These are phyloP conservation scores for Lepidium didymum DNA, from an alignment of 345 rosid genomes.

Conservation along the genomic window DNA sequence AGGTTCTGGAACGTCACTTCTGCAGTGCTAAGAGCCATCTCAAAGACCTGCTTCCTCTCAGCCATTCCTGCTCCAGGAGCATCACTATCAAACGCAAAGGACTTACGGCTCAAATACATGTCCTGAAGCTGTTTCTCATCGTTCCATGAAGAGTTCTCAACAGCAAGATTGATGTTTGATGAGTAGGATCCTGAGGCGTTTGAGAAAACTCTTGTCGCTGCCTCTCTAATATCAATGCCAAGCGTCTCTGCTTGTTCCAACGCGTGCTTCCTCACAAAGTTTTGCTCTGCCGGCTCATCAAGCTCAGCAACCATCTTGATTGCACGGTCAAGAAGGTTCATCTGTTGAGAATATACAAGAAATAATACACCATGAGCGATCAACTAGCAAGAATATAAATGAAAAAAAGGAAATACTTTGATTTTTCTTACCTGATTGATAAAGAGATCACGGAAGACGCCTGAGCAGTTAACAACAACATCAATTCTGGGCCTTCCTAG, in stretches of 20 bases:
- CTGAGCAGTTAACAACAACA: conserved; percentile 97
- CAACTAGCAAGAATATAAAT: neutral
- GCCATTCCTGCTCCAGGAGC: conserved; percentile 92
- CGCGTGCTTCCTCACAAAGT: conserved; percentile 88
- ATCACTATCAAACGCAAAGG: conserved; percentile 89
- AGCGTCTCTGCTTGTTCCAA: conserved; percentile 81
- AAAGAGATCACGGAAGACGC: conserved; percentile 95
- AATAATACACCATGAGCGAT: conserved; percentile 7
- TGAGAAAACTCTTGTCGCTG: conserved; percentile 94
- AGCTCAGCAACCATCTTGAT: conserved; percentile 98
- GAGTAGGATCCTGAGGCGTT: conserved; percentile 98
- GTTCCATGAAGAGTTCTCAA: conserved; percentile 97
- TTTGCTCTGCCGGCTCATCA: conserved; percentile 81
- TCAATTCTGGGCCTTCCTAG: conserved; percentile 98
- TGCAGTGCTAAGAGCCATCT: conserved; percentile 92
- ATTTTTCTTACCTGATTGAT: conserved; percentile 70
- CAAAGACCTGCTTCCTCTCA: conserved; percentile 86
- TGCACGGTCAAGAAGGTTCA: conserved; percentile 96
- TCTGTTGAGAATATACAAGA: conserved; percentile 35
- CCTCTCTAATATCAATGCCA: conserved; percentile 76
- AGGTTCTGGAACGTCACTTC: conserved; percentile 98
- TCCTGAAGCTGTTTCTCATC: conserved; percentile 99
- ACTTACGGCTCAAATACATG: conserved; percentile 96
- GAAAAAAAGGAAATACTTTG: neutral
- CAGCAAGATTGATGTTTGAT: conserved; percentile 85